These are phyloP conservation scores for Suillus bovinus DNA, from an alignment of 768 basidiomycete species.

Conservation along the genomic window DNA sequence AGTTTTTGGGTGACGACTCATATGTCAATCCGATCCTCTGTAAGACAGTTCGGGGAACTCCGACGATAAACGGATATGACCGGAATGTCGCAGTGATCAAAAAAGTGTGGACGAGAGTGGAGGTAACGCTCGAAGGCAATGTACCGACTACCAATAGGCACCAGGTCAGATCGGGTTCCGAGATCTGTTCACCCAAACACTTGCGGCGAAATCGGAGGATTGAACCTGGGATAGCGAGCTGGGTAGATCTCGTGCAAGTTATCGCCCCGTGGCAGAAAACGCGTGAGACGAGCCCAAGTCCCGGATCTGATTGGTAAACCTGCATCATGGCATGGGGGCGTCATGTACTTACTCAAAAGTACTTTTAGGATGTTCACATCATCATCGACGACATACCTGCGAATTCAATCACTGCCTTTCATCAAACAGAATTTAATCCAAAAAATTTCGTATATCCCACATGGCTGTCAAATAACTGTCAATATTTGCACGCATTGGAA, in stretches of 20 bases:
- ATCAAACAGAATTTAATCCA: slow-evolving; percentile 3
- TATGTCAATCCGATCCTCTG: slow-evolving; percentile 30
- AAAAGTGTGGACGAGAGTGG: slow-evolving; percentile 12
- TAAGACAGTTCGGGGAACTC: slow-evolving; percentile 14
- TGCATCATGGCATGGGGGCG: slow-evolving; percentile 12
- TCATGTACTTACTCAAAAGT: slow-evolving; percentile 8
- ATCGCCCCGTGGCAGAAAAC: slow-evolving; percentile 9
- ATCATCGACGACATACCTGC: slow-evolving; percentile 8
- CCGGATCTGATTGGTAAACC: slow-evolving; percentile 9
- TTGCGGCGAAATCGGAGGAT: slow-evolving; percentile 11
- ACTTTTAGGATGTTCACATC: slow-evolving; percentile 4
- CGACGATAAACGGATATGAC: slow-evolving; percentile 18
- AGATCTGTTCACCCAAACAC: slow-evolving; percentile 6
- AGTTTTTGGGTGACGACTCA: slow-evolving; percentile 28
- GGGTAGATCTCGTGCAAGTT: slow-evolving; percentile 10
- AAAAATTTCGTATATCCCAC: slow-evolving; percentile 6
- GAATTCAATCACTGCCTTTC: slow-evolving; percentile 12
- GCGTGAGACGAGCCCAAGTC: slow-evolving; percentile 4
- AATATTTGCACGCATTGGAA: background rate
- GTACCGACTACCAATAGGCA: slow-evolving; percentile 14
- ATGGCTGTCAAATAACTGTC: slow-evolving; percentile 6
- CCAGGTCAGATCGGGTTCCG: slow-evolving; percentile 14
- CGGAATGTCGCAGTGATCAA: slow-evolving; percentile 12
- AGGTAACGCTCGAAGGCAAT: slow-evolving; percentile 15
- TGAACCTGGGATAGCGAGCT: slow-evolving; percentile 3